Percentiles rank a stretch among this genome's conserved stretches.
These are phyloP conservation scores for Monosporozyma solicola DNA, from an alignment of 805 yeast species.

Conservation along the genomic window DNA sequence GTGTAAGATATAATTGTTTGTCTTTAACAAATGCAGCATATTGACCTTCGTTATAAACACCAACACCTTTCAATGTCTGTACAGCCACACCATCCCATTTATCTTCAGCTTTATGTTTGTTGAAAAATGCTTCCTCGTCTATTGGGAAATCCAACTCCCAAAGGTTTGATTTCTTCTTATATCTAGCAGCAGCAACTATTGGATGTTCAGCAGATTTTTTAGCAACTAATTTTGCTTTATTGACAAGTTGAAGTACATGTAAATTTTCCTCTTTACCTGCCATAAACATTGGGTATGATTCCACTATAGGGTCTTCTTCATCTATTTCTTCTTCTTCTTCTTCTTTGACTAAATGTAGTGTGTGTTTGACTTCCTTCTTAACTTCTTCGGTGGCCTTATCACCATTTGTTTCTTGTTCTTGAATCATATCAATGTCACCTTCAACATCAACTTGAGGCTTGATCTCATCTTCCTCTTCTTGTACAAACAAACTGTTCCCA, in stretches of 20 bases:
- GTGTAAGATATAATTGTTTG: constrained; percentile 51
- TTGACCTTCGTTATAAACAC: constrained; percentile 46
- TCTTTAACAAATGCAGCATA: constrained; percentile 38
- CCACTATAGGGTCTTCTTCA: constrained; percentile 52
- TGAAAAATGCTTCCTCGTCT: constrained; percentile 59
- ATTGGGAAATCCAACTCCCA: constrained; percentile 73
- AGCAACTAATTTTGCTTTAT: constrained; percentile 22
- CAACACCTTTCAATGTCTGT: constrained; percentile 66
- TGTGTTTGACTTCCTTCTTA: background rate
- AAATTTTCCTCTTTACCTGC: constrained; percentile 29
- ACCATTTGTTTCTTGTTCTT: background rate
- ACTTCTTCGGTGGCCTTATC: background rate
- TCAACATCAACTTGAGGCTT: constrained; percentile 3
- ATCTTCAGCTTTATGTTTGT: constrained; percentile 45
- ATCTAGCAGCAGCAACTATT: constrained; percentile 36
- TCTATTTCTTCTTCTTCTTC: constrained; percentile 13
- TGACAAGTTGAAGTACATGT: constrained; percentile 49
- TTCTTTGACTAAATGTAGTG: background rate
- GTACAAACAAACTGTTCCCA: constrained; percentile 28
- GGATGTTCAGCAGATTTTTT: constrained; percentile 27
- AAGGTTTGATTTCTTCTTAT: constrained; percentile 54
- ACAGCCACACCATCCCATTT: constrained; percentile 54
- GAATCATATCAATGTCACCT: constrained; percentile 8
- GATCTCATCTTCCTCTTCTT: constrained; percentile 31
- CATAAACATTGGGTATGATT: constrained; percentile 50